Evolutionary conservation across 2,329 filamentous ascomycete species (phyloP).

Genomic region (Trichoderma gracile): DNA sequence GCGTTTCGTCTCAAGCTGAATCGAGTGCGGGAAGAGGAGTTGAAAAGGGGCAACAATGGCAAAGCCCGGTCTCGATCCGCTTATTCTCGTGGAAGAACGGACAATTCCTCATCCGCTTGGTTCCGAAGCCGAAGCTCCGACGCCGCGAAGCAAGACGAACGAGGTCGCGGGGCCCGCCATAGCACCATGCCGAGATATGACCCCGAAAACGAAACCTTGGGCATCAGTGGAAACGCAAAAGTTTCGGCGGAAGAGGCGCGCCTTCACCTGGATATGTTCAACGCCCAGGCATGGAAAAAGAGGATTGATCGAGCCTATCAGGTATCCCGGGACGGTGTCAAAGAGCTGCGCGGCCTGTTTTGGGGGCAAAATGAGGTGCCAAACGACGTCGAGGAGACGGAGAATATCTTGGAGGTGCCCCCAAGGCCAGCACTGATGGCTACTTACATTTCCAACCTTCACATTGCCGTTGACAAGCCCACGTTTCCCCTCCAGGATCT

Average conservation of each 20-base stretch:
- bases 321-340: constrained; percentile 71
- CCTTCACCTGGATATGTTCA: constrained; percentile 72
- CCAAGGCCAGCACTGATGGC: constrained; percentile 82
- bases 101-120: constrained; percentile 38
- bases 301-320: constrained; percentile 77
- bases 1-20: constrained; percentile 87
- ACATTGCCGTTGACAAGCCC: constrained; percentile 85
- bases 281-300: constrained; percentile 88
- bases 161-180: constrained; percentile 36
- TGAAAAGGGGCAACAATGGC: constrained; percentile 50
- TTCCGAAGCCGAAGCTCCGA: constrained; percentile 60
- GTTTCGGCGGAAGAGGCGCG: constrained; percentile 76
- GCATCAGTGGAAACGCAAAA: constrained; percentile 70
- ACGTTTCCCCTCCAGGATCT: constrained; percentile 82
- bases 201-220: constrained; percentile 65
- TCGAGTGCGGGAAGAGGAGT: constrained; percentile 73
- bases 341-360: constrained; percentile 75
- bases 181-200: constrained; percentile 68
- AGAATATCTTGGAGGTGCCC: constrained; percentile 83
- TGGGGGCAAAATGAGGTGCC: constrained; percentile 80
- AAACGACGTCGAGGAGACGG: constrained; percentile 77
- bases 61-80: constrained; percentile 59
- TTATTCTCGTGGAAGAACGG: constrained; percentile 42
- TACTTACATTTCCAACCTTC: constrained; percentile 77
- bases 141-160: constrained; percentile 38